Conservation (phyloP, 2,329 filamentous ascomycete genomes). For the Aspergillus versicolor region DNA sequence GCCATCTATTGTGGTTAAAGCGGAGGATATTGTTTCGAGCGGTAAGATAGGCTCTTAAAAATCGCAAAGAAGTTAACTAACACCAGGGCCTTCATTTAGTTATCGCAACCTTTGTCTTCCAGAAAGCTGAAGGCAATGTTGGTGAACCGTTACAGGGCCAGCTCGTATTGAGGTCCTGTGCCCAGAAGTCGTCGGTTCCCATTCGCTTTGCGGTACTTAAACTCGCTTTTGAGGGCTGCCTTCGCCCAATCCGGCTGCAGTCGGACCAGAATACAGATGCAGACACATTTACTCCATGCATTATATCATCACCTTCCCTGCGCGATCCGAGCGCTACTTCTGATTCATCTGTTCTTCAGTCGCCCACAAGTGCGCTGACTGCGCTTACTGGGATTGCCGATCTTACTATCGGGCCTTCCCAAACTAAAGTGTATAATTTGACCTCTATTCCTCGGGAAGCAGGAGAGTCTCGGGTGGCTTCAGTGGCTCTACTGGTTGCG, state of each 20-base stretch:
- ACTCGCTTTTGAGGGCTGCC: slow-evolving; percentile 54
- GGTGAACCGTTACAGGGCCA: slow-evolving; percentile 60
- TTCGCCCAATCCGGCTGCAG: slow-evolving; percentile 44
- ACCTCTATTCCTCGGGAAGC: slow-evolving; percentile 75
- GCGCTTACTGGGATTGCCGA: slow-evolving; percentile 59
- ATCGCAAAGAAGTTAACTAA: slow-evolving; percentile 15
- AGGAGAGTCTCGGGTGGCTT: slow-evolving; percentile 69
- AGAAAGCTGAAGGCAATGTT: slow-evolving; percentile 56
- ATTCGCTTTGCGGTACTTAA: slow-evolving; percentile 50
- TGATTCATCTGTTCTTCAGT: slow-evolving; percentile 30
- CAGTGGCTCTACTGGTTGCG: slow-evolving; percentile 62
- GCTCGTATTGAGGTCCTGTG: slow-evolving; percentile 51
- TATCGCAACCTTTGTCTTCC: slow-evolving; percentile 54
- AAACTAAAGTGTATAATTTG: slow-evolving; percentile 70
- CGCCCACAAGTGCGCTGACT: slow-evolving; percentile 34
- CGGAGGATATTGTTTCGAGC: slow-evolving; percentile 50
- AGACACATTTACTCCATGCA: slow-evolving; percentile 22
- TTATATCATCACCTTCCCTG: slow-evolving; percentile 35
- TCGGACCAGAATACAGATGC: slow-evolving; percentile 29
- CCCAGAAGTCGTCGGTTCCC: slow-evolving; percentile 45
- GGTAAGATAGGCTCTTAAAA: slow-evolving; percentile 26
- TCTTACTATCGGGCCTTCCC: slow-evolving; percentile 65
- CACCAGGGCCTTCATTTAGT: slow-evolving; percentile 36
- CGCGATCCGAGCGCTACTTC: slow-evolving; percentile 31
- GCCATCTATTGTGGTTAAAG: slow-evolving; percentile 47